Conservation (phyloP, 768 basidiomycete genomes). For the Hygrocybe coccinea region DNA sequence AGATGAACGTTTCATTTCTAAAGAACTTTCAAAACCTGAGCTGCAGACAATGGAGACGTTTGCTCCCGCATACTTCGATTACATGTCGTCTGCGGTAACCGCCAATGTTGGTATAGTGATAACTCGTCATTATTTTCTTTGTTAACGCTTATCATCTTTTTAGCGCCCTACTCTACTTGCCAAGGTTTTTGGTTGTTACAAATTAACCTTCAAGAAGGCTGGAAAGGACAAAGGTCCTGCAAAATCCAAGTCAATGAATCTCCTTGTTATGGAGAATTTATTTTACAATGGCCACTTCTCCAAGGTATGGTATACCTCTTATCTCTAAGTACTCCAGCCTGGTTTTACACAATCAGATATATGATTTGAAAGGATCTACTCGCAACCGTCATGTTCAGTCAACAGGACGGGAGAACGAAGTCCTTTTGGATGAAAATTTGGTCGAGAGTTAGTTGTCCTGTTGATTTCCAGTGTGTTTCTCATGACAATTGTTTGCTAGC, state of each 20-base stretch:
- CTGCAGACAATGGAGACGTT: constrained; percentile 95
- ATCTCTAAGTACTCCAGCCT: constrained; percentile 34
- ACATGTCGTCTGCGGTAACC: constrained; percentile 91
- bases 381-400: constrained; percentile 90
- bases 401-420: constrained; percentile 87
- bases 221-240: constrained; percentile 61
- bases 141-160: constrained; percentile 9
- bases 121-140: not conserved
- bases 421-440: constrained; percentile 93
- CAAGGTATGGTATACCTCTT: constrained; percentile 47
- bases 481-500: constrained; percentile 42
- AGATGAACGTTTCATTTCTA: constrained; percentile 99
- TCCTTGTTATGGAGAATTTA: constrained; percentile 96
- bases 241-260: constrained; percentile 83
- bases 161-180: constrained; percentile 92
- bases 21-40: constrained; percentile 87
- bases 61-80: constrained; percentile 96
- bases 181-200: constrained; percentile 96
- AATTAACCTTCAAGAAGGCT: constrained; percentile 82
- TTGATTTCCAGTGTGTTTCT: constrained; percentile 1
- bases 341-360: constrained; percentile 54
- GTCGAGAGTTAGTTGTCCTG: constrained; percentile 63
- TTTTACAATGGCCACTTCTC: constrained; percentile 91
- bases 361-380: constrained; percentile 94
- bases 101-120: constrained; percentile 56